Evolutionary conservation across 495 filamentous ascomycete species (phyloP).

Genomic region (Talaromyces trachyspermus): DNA sequence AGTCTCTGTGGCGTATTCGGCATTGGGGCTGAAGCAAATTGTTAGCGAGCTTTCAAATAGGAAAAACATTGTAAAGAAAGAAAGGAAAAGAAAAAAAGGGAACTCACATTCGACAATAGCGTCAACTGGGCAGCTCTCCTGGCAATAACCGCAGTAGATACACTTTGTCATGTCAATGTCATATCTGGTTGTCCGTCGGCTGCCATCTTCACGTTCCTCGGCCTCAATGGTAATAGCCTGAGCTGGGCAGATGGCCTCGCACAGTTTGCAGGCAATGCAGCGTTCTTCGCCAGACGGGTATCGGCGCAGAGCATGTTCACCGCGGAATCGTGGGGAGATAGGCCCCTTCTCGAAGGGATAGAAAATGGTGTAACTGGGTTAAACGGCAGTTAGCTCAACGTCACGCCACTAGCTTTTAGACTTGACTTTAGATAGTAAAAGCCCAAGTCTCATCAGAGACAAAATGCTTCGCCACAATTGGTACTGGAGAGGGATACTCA

Average conservation of each 20-base stretch:
- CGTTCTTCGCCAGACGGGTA: conserved; percentile 97
- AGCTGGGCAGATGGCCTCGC: conserved; percentile 95
- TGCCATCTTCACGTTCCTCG: conserved; percentile 93
- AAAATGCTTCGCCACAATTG: not conserved
- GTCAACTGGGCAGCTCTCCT: conserved; percentile 97
- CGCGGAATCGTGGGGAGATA: conserved; percentile 94
- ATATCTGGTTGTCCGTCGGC: conserved; percentile 89
- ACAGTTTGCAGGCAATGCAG: conserved; percentile 99
- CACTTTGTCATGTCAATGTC: conserved; percentile 99
- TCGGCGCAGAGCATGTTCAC: conserved; percentile 89
- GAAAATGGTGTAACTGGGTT: conserved; percentile 82
- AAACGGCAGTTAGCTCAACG: conserved; percentile 6
- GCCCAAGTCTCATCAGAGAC: no score
- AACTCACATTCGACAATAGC: conserved; percentile 83
- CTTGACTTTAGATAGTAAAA: not conserved
- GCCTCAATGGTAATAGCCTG: conserved; percentile 98
- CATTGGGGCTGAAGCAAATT: conserved; percentile 61
- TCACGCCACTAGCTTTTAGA: conserved; percentile 6
- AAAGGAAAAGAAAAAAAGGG: conserved; percentile 1
- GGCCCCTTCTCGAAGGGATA: conserved; percentile 99
- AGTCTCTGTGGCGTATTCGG: conserved; percentile 96
- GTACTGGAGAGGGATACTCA: conserved; percentile 44
- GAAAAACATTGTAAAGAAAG: no score
- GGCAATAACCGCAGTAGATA: conserved; percentile 99
- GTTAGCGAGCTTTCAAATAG: not conserved